A percentile compares a stretch with the other conserved stretches of the same genome.
Conservation (phyloP, 169 alveolate genomes). For the Plasmodium reichenowi region DNA sequence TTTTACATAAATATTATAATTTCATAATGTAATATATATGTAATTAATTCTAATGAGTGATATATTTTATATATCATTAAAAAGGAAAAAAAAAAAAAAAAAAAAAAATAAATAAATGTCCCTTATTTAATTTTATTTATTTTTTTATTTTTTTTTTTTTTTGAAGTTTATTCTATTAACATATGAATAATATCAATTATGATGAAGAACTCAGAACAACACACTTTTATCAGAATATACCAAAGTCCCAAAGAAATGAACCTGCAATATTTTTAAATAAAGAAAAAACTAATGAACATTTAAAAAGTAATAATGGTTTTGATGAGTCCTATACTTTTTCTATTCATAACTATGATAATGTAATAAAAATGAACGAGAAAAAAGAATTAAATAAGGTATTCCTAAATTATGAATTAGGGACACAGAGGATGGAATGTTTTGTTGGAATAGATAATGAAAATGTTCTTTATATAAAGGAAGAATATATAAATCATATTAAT, state of each 20-base stretch:
- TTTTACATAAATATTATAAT: too few relatives aligned
- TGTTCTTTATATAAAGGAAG: slow-evolving; percentile 28
- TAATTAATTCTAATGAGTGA: too few relatives aligned
- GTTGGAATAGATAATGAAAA: slow-evolving; percentile 60
- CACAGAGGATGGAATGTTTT: slow-evolving; percentile 24
- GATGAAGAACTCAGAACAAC: slow-evolving; percentile 15
- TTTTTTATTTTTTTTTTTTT: neutral
- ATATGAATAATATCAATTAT: slow-evolving; percentile 6
- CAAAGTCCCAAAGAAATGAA: slow-evolving; percentile 7
- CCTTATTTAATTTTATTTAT: too few relatives aligned
- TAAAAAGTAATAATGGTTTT: slow-evolving; percentile 7
- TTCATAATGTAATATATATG: too few relatives aligned
- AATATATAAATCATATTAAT: slow-evolving; percentile 22
- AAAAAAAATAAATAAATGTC: too few relatives aligned
- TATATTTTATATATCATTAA: too few relatives aligned
- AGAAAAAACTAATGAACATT: neutral
- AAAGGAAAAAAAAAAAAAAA: too few relatives aligned
- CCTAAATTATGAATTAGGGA: slow-evolving; percentile 14
- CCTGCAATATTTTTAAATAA: neutral
- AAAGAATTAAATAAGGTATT: slow-evolving; percentile 3
- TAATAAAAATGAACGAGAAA: slow-evolving; percentile 12
- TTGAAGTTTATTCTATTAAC: slow-evolving; percentile 1
- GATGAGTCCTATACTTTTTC: neutral
- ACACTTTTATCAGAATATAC: neutral
- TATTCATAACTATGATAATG: neutral